A percentile compares a stretch with the other conserved stretches of the same genome.
Evolutionary conservation across 2,329 filamentous ascomycete species (phyloP).

Genomic region (Fusarium sp.): DNA sequence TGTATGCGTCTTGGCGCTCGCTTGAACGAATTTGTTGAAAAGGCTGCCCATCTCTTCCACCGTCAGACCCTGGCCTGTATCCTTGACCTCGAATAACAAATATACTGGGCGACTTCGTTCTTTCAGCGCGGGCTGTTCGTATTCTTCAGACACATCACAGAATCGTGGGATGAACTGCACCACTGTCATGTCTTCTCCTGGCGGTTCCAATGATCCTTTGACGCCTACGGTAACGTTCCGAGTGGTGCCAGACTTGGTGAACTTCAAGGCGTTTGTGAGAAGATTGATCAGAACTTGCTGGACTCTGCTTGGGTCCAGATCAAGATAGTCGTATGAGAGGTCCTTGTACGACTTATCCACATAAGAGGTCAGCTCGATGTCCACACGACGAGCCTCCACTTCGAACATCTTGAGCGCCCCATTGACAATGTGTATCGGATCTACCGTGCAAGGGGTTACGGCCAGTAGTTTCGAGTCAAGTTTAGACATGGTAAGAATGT

Average conservation of each 20-base stretch:
- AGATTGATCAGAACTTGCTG: slow-evolving; percentile 85
- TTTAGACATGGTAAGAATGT: slow-evolving; percentile 79
- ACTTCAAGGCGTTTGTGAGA: slow-evolving; percentile 85
- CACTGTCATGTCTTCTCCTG: slow-evolving; percentile 56
- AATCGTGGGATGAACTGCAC: slow-evolving; percentile 74
- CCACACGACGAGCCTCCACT: slow-evolving; percentile 76
- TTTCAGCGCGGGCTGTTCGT: slow-evolving; percentile 51
- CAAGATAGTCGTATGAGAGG: slow-evolving; percentile 72
- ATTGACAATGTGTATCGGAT: slow-evolving; percentile 75
- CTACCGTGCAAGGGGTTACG: slow-evolving; percentile 77
- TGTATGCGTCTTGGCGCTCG: slow-evolving; percentile 79
- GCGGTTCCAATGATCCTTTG: slow-evolving; percentile 57
- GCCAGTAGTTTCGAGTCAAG: slow-evolving; percentile 80
- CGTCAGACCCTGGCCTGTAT: slow-evolving; percentile 81
- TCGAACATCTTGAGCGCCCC: slow-evolving; percentile 83
- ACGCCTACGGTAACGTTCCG: slow-evolving; percentile 66
- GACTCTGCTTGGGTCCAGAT: slow-evolving; percentile 78
- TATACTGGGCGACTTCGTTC: slow-evolving; percentile 65
- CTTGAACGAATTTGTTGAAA: slow-evolving; percentile 84
- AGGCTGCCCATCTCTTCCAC: slow-evolving; percentile 78
- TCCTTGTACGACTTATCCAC: slow-evolving; percentile 72
- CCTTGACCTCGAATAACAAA: slow-evolving; percentile 79
- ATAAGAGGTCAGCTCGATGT: slow-evolving; percentile 74
- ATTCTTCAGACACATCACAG: slow-evolving; percentile 57
- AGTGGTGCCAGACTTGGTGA: slow-evolving; percentile 73